Evolutionary conservation across 257 asterid genomes (phyloP).

Genomic region (Rhazya stricta): DNA sequence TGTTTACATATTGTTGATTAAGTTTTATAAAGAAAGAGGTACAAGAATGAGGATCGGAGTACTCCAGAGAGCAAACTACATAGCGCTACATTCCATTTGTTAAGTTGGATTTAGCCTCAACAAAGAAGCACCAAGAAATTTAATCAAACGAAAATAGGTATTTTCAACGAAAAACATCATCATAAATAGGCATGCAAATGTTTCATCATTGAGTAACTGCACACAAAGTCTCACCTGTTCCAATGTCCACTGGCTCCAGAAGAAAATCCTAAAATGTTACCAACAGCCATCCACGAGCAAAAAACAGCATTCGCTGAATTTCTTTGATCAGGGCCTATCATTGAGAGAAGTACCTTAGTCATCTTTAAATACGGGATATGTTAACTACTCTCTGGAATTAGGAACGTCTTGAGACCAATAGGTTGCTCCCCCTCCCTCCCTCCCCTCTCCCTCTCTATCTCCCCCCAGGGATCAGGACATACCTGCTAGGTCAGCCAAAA

Average conservation of each 20-base stretch:
- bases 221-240: constrained; percentile 65
- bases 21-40: background rate
- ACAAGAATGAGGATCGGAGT: background rate
- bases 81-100: background rate
- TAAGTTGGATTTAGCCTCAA: constrained; percentile 5
- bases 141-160: background rate
- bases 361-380: background rate
- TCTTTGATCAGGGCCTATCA: constrained; percentile 91
- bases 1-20: background rate
- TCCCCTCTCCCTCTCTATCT: too few species aligned
- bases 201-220: constrained; percentile 11
- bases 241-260: constrained; percentile 96
- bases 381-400: background rate
- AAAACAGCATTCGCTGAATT: constrained; percentile 92
- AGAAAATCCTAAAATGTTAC: constrained; percentile 96
- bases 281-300: constrained; percentile 99
- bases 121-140: background rate
- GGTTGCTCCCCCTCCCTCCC: background rate
- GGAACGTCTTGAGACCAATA: constrained; percentile 1
- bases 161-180: background rate
- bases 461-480: too few species aligned
- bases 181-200: constrained; percentile 1
- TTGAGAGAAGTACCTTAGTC: background rate
- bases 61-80: background rate
- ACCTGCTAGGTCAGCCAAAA: constrained; percentile 98